Conservation (phyloP, 768 basidiomycete species). For the Mycena olivaceomarginata region DNA sequence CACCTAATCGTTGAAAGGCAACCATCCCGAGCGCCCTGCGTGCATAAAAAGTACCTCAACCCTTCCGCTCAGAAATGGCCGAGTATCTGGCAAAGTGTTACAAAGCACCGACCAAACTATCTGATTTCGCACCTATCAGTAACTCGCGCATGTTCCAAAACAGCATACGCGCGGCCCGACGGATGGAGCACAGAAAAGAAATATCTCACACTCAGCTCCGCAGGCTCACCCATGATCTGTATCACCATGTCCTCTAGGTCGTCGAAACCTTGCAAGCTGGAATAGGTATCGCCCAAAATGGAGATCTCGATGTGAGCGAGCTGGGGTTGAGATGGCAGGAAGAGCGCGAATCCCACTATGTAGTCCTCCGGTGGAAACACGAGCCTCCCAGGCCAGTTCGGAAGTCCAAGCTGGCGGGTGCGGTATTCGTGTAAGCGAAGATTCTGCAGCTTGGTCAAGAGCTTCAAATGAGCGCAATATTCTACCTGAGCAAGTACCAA, state of each 20-base stretch:
- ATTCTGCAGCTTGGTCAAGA: background rate
- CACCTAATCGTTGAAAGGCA: too few species aligned
- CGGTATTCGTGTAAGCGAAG: background rate
- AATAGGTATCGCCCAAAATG: background rate
- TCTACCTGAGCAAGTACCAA: background rate
- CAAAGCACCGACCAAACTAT: background rate
- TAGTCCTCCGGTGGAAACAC: background rate
- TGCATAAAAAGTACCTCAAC: too few species aligned
- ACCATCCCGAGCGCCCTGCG: too few species aligned
- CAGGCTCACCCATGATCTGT: too few species aligned
- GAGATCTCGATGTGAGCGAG: background rate
- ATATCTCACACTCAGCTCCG: background rate
- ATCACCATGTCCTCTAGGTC: background rate
- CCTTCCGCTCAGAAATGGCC: too few species aligned
- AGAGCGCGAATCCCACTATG: background rate
- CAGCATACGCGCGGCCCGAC: background rate
- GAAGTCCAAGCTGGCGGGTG: background rate
- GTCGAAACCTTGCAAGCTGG: background rate
- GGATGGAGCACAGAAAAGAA: background rate
- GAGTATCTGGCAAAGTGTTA: background rate
- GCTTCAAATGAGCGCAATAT: background rate
- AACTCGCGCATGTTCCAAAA: conserved; percentile 1
- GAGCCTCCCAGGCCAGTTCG: background rate
- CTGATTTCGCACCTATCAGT: conserved; percentile 3
- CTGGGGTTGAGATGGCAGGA: background rate